A percentile compares a stretch with the other conserved stretches of the same genome.
Evolutionary conservation across 2,329 filamentous ascomycete species (phyloP).

Genomic region (Penicillium digitatum): DNA sequence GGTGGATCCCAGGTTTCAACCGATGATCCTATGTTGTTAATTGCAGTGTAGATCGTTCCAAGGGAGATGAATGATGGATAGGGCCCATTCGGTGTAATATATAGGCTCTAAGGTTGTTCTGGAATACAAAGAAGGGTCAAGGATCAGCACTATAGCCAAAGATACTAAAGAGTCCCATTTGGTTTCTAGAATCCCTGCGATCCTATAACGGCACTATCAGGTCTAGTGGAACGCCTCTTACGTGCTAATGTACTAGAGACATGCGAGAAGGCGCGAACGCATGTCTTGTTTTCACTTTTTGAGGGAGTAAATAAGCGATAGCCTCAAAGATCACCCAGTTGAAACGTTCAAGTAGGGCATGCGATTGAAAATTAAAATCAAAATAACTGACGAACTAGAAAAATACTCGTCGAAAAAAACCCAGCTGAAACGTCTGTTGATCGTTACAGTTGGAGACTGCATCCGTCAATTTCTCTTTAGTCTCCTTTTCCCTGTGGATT

Average conservation of each 20-base stretch:
- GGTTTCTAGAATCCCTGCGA: background rate
- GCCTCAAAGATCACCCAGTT: background rate
- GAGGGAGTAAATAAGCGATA: background rate
- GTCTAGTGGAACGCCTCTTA: conserved; percentile 16
- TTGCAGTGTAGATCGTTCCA: background rate
- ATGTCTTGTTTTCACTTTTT: background rate
- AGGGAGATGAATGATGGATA: background rate
- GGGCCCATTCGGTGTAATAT: background rate
- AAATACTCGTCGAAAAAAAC: background rate
- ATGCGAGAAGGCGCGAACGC: background rate
- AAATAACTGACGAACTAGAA: background rate
- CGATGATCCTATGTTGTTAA: background rate
- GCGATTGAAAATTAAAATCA: background rate
- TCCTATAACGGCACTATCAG: conserved; percentile 1
- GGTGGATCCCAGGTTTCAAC: conserved; percentile 9
- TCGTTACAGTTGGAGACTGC: conserved; percentile 14
- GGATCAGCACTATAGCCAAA: background rate
- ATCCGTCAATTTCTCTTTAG: conserved; percentile 20
- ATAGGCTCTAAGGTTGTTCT: background rate
- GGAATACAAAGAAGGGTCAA: background rate
- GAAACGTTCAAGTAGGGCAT: background rate
- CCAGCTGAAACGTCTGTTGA: conserved; percentile 1
- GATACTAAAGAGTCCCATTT: background rate
- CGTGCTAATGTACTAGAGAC: conserved; percentile 7
- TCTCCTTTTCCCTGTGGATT: background rate